phyloP scores from a whole-genome alignment of 2,329 filamentous ascomycete species.

The Pleurostoma richardsiae region DNA sequence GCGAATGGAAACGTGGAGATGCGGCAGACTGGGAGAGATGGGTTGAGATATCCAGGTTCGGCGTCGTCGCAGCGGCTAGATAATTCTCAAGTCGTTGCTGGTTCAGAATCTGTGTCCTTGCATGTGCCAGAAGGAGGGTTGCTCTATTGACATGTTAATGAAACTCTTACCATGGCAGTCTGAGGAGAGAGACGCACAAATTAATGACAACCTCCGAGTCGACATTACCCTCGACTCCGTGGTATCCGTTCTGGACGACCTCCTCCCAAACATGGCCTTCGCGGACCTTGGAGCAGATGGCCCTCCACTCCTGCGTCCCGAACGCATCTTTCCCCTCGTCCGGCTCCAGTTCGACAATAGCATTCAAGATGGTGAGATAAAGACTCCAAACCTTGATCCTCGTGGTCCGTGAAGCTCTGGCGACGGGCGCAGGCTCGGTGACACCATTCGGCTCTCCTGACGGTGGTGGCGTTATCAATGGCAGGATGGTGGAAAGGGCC shows the following conservation, averaged over 20 bases:
- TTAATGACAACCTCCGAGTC: constrained; percentile 94
- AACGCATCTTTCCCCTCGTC: constrained; percentile 89
- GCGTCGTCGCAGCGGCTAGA: constrained; percentile 70
- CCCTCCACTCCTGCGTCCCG: constrained; percentile 79
- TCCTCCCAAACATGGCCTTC: constrained; percentile 95
- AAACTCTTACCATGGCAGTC: constrained; percentile 5
- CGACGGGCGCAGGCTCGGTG: constrained; percentile 64
- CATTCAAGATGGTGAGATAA: constrained; percentile 89
- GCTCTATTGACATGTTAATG: constrained; percentile 51
- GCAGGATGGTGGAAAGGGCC: constrained; percentile 77
- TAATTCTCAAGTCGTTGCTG: constrained; percentile 87
- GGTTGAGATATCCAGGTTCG: constrained; percentile 66
- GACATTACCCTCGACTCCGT: constrained; percentile 81
- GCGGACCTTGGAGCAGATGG: constrained; percentile 75
- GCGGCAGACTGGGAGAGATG: constrained; percentile 48
- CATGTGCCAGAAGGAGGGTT: constrained; percentile 86
- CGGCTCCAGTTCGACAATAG: constrained; percentile 79
- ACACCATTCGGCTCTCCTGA: constrained; percentile 33
- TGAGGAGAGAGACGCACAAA: constrained; percentile 49
- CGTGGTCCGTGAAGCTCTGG: constrained; percentile 73
- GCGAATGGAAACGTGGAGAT: constrained; percentile 25
- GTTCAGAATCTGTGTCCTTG: constrained; percentile 74
- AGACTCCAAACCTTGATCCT: constrained; percentile 96
- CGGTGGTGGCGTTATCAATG: constrained; percentile 64
- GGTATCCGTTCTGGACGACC: constrained; percentile 81